phyloP scores from a whole-genome alignment of 352 stramenopile species.

The Phytophthora pinifolia region DNA sequence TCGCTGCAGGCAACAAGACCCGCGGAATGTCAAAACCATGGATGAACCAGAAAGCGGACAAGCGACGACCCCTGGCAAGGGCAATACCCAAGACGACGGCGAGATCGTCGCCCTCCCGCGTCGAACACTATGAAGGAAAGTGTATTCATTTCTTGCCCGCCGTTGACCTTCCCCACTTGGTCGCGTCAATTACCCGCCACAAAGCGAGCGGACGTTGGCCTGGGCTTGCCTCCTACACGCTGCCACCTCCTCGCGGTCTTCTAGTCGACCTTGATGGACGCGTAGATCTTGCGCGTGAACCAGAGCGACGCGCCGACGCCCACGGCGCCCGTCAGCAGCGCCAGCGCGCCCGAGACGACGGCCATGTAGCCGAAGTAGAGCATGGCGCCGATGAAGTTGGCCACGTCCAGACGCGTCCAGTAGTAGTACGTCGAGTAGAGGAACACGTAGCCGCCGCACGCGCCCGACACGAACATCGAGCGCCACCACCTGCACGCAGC shows the following conservation, averaged over 20 bases:
- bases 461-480: slow-evolving; percentile 97
- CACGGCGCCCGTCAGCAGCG: slow-evolving; percentile 95
- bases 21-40: slow-evolving; percentile 8
- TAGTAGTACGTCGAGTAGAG: slow-evolving; percentile 99
- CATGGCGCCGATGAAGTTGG: slow-evolving; percentile 90
- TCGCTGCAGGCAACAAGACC: background rate
- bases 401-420: slow-evolving; percentile 93
- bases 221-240: slow-evolving; percentile 6
- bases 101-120: slow-evolving; percentile 9
- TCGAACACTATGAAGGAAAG: slow-evolving; percentile 28
- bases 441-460: slow-evolving; percentile 98
- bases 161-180: background rate
- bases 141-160: slow-evolving; percentile 16
- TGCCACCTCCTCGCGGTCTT: slow-evolving; percentile 16
- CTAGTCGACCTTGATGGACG: slow-evolving; percentile 58
- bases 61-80: too few relatives aligned
- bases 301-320: slow-evolving; percentile 97
- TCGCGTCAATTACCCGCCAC: slow-evolving; percentile 9
- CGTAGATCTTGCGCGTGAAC: slow-evolving; percentile 99
- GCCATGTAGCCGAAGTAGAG: slow-evolving; percentile 99
- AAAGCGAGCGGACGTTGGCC: slow-evolving; percentile 2
- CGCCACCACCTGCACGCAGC: slow-evolving; percentile 92
- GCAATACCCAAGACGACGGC: slow-evolving; percentile 22
- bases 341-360: slow-evolving; percentile 96
- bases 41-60: slow-evolving; percentile 21